These are phyloP conservation scores for Byssochlamys sp. DNA, from an alignment of 2,329 filamentous ascomycete species.

Conservation along the genomic window DNA sequence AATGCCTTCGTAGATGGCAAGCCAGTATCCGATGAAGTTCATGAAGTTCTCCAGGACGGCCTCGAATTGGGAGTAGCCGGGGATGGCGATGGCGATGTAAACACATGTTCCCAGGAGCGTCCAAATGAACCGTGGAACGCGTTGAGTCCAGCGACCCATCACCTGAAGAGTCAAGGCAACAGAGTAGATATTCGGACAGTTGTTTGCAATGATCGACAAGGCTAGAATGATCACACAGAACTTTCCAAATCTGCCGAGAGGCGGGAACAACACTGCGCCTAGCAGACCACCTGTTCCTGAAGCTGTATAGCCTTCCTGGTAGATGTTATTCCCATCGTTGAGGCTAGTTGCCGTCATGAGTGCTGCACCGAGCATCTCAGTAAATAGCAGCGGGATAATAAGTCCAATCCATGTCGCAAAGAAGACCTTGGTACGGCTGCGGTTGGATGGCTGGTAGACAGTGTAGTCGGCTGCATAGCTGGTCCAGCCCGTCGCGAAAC, in stretches of 20 bases:
- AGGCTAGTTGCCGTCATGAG: conserved; percentile 54
- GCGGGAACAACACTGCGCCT: conserved; percentile 53
- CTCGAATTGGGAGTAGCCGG: conserved; percentile 58
- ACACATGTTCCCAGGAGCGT: conserved; percentile 51
- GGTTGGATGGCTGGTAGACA: conserved; percentile 61
- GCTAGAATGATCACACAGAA: conserved; percentile 61
- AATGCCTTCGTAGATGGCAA: conserved; percentile 63
- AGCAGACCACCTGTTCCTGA: conserved; percentile 59
- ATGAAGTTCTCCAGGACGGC: conserved; percentile 61
- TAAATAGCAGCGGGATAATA: conserved; percentile 62
- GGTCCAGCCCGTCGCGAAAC: conserved; percentile 65
- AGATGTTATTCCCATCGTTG: conserved; percentile 47
- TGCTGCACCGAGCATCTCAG: conserved; percentile 62
- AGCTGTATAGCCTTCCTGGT: conserved; percentile 44
- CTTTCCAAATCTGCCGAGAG: conserved; percentile 58
- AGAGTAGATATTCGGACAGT: conserved; percentile 65
- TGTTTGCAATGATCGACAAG: conserved; percentile 59
- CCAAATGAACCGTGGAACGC: conserved; percentile 60
- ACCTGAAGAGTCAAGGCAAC: conserved; percentile 59
- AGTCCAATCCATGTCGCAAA: conserved; percentile 60
- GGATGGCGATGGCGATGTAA: conserved; percentile 61
- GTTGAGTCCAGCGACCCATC: conserved; percentile 48
- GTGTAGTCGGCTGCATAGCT: conserved; percentile 69
- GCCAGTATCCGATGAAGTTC: conserved; percentile 60
- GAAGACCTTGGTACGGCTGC: conserved; percentile 56